phyloP scores from a whole-genome alignment of 2,329 filamentous ascomycete genomes.

The Alternaria sp. region DNA sequence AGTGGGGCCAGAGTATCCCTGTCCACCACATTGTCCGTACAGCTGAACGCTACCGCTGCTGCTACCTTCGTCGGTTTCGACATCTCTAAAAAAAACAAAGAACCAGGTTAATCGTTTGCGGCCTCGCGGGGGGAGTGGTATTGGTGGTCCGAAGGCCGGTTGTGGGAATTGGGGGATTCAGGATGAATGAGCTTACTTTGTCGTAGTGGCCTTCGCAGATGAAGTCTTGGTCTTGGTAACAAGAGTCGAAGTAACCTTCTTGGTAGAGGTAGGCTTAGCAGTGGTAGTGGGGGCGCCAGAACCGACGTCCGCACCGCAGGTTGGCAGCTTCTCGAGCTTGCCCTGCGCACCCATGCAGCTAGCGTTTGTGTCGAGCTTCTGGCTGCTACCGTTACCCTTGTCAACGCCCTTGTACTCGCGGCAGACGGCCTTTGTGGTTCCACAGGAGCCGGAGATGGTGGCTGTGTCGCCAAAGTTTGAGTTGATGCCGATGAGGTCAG shows the following conservation, averaged over 20 bases:
- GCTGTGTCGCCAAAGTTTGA: conserved; percentile 60
- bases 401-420: conserved; percentile 35
- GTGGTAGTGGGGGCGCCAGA: not conserved
- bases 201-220: conserved; percentile 1
- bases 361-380: conserved; percentile 25
- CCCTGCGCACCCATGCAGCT: conserved; percentile 28
- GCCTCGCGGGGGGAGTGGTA: not conserved
- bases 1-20: conserved; percentile 49
- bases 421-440: conserved; percentile 32
- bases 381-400: conserved; percentile 27
- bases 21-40: conserved; percentile 54
- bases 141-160: too few species aligned
- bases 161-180: too few species aligned
- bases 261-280: not conserved
- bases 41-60: conserved; percentile 18
- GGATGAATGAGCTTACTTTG: conserved; percentile 1
- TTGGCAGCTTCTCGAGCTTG: conserved; percentile 27
- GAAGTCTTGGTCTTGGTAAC: conserved; percentile 6
- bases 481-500: conserved; percentile 57
- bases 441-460: conserved; percentile 54
- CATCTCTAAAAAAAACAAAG: not conserved
- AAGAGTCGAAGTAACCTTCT: conserved; percentile 3
- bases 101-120: not conserved
- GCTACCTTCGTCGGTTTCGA: not conserved
- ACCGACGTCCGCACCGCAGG: conserved; percentile 13